Conservation (phyloP, 306 rosid species). For the Ziziphus jujuba region DNA sequence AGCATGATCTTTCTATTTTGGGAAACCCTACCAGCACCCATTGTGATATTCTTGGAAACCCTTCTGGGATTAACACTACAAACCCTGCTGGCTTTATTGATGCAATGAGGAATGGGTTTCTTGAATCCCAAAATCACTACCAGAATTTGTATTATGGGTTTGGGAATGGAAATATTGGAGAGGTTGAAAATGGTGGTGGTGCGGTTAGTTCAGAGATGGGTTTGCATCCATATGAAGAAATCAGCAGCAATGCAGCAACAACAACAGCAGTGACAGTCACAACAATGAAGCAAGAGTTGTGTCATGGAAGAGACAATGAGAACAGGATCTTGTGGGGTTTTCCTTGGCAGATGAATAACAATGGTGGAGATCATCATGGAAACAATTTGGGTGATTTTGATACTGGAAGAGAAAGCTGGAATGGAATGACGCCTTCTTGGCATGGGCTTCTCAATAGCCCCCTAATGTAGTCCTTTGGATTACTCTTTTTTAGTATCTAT, state of each 20-base stretch:
- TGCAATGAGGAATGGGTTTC: conserved; percentile 55
- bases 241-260: conserved; percentile 49
- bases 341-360: conserved; percentile 77
- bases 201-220: conserved; percentile 51
- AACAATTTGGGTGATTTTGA: conserved; percentile 51
- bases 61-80: conserved; percentile 20
- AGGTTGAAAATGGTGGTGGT: conserved; percentile 45
- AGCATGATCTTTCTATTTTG: conserved; percentile 45
- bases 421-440: conserved; percentile 67
- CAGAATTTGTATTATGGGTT: conserved; percentile 55
- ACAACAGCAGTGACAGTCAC: conserved; percentile 68
- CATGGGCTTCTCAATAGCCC: conserved; percentile 91
- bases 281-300: conserved; percentile 76
- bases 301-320: conserved; percentile 46
- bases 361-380: conserved; percentile 41
- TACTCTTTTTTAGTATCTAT: conserved; percentile 1
- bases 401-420: conserved; percentile 78
- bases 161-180: conserved; percentile 57
- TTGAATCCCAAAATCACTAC: conserved; percentile 40
- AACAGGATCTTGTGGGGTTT: conserved; percentile 72
- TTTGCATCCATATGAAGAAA: conserved; percentile 42
- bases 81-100: conserved; percentile 54
- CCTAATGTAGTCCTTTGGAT: conserved; percentile 48
- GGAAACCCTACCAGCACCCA: conserved; percentile 38
- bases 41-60: conserved; percentile 38